phyloP scores from a whole-genome alignment of 176 grass and related monocot genomes.

The Aechmea fasciata region DNA sequence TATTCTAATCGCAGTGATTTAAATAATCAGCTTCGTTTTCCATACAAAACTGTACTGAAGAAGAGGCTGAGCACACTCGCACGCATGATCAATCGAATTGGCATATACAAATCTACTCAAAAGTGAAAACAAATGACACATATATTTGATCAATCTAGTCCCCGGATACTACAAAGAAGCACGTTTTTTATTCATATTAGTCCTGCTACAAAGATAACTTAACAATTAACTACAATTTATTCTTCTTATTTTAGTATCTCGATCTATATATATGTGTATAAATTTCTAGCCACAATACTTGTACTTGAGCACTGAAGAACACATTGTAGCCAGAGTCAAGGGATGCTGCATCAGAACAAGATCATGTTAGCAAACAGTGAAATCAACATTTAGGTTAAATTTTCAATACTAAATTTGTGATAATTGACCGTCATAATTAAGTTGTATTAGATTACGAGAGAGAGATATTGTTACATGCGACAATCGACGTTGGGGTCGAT shows the following conservation, averaged over 20 bases:
- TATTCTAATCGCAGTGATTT: no score
- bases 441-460: background rate
- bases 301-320: no score
- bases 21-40: no score
- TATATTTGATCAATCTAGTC: no score
- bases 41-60: no score
- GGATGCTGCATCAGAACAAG: background rate
- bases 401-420: background rate
- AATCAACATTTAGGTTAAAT: background rate
- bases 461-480: slow-evolving; percentile 16
- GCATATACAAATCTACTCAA: no score
- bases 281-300: background rate
- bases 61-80: no score
- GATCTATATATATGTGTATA: background rate
- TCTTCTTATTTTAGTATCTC: background rate
- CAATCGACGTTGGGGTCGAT: slow-evolving; percentile 22
- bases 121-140: no score
- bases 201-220: background rate
- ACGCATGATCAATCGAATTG: no score
- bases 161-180: no score
- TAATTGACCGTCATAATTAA: background rate
- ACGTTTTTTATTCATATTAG: no score
- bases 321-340: background rate
- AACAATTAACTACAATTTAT: background rate
- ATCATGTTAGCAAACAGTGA: background rate